phyloP scores from a whole-genome alignment of 2,329 filamentous ascomycete species.

The Fulvia fulva region DNA sequence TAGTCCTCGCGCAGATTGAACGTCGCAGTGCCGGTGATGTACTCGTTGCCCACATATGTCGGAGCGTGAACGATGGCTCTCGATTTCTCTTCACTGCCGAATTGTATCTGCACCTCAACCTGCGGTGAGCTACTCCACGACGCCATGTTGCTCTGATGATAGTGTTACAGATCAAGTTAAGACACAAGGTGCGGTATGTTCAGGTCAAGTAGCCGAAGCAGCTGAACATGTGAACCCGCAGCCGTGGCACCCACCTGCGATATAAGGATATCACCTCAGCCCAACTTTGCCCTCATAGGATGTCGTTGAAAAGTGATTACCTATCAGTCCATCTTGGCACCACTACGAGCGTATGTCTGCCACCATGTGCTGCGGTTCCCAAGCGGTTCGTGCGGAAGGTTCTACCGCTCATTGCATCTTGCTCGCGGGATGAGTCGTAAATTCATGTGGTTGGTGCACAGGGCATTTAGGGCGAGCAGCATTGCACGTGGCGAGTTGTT shows the following conservation, averaged over 20 bases:
- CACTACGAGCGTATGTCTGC: background rate
- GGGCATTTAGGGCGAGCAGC: background rate
- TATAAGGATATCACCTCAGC: background rate
- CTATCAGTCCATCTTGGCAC: background rate
- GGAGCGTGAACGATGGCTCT: background rate
- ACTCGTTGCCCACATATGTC: conserved; percentile 6
- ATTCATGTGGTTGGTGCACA: background rate
- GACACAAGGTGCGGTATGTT: background rate
- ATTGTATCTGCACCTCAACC: background rate
- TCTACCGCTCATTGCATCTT: background rate
- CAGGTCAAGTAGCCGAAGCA: background rate
- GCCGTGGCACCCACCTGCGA: background rate
- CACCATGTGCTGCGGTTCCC: background rate
- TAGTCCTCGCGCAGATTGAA: conserved; percentile 11
- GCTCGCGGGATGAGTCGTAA: background rate
- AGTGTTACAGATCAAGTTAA: background rate
- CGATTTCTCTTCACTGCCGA: background rate
- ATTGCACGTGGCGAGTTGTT: background rate
- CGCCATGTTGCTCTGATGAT: background rate
- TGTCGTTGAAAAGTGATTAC: background rate
- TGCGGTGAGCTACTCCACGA: background rate
- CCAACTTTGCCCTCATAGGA: background rate
- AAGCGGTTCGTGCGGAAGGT: background rate
- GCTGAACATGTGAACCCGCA: background rate
- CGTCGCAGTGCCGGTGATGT: conserved; percentile 10